A percentile compares a stretch with the other conserved stretches of the same genome.
Conservation (phyloP, 148 eudicot genomes). For the Diospyros kaki region DNA sequence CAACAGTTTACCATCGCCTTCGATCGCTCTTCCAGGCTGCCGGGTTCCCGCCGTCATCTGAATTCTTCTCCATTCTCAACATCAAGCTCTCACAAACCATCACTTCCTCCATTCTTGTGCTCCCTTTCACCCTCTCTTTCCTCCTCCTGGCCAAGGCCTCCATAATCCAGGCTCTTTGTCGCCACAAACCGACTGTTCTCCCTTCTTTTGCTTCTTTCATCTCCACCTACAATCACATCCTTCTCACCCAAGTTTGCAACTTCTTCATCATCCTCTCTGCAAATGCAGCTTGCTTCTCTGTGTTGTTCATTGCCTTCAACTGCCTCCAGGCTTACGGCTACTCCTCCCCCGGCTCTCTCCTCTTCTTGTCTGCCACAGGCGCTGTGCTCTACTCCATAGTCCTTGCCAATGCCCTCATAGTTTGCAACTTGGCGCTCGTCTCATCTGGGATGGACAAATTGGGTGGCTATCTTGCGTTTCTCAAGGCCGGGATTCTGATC, state of each 20-base stretch:
- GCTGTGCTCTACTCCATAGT: conserved; percentile 55
- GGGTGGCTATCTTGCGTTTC: conserved; percentile 41
- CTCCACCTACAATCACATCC: conserved; percentile 29
- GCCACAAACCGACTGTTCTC: background rate
- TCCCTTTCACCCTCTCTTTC: conserved; percentile 61
- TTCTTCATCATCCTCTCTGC: conserved; percentile 40
- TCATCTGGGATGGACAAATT: conserved; percentile 36
- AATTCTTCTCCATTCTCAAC: conserved; percentile 37
- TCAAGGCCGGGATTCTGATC: conserved; percentile 49
- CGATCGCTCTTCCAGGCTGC: conserved; percentile 40
- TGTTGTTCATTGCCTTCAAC: conserved; percentile 42
- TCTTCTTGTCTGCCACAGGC: conserved; percentile 29
- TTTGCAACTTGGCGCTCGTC: conserved; percentile 51
- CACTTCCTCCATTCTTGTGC: conserved; percentile 32
- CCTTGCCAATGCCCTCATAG: conserved; percentile 51
- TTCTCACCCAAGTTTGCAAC: conserved; percentile 46
- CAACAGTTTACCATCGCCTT: conserved; percentile 36
- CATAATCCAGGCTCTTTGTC: conserved; percentile 30
- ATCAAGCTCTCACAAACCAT: conserved; percentile 74
- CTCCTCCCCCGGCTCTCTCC: conserved; percentile 28
- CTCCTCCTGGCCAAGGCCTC: conserved; percentile 72
- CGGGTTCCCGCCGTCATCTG: conserved; percentile 38
- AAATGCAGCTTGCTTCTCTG: conserved; percentile 57
- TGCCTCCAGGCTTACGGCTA: conserved; percentile 26
- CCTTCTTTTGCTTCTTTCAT: conserved; percentile 21